Base-by-base conservation (phyloP, 2,329 filamentous ascomycete genomes). In the Cladosporium halotolerans region DNA sequence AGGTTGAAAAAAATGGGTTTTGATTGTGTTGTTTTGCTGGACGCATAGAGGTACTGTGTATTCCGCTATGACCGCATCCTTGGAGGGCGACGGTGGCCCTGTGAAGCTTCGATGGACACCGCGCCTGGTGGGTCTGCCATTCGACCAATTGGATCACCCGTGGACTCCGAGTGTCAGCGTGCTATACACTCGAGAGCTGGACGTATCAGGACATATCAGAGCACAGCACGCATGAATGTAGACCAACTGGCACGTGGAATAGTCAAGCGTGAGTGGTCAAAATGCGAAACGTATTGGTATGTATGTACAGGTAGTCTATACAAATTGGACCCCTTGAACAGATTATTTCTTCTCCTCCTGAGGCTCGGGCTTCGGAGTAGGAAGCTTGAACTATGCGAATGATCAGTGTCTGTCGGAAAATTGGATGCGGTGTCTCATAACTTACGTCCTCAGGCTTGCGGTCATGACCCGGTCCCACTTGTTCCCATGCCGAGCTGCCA, bases 341-440 rank as follows among this genome's bases (percentile, higher is more conserved):
- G 36, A 67, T 67, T 89, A 92, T 79, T 96, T 96, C 85, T 96
- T 95, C 65, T 86, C 82, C 74, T 92, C 88, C 71, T 91, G 88
- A 70, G 89, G 86, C 75, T 99, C 93, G 4, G 93, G 92, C 77
- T 96, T 95, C 50, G 93, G 88, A 45, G 88, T 96, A 28, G 95
- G 93, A 58, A 99, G 79, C 77, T 96, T 96, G 79, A 97, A 97
- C 69, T 84, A 61, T 58, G 31, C 16, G 7, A 16, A 31, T 36
- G 10, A n/a, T 55, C 34, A 61, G 56, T 54, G 45, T 50, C 13
- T 34, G 44, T 4, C 10, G 13, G 4, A 36, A 16, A 10, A 36
- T 3, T 9, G 9, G 4, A 2, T 5, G 9, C 41, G 43, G 14
- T 4, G 9, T 5, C 23, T 23, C 47, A 38, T 10, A 73, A 79